These are phyloP conservation scores for Yamadazyma blattariae DNA, from an alignment of 1,139 yeast species.

Conservation along the genomic window DNA sequence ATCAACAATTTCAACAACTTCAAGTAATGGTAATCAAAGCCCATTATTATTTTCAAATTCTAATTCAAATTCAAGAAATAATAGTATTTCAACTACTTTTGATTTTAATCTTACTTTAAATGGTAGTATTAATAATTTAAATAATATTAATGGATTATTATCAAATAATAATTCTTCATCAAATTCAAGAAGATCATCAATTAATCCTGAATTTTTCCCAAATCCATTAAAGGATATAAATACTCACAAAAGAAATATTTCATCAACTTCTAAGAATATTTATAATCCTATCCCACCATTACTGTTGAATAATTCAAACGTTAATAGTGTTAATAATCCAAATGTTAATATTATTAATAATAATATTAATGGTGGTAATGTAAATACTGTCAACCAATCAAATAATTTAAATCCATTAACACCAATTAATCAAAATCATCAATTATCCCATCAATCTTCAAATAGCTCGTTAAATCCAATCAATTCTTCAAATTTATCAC, in stretches of 20 bases:
- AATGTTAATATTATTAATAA: not conserved
- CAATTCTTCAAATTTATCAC: not conserved
- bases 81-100: slow-evolving; percentile 33
- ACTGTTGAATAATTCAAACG: slow-evolving; percentile 6
- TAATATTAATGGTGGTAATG: not conserved
- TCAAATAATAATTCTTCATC: slow-evolving; percentile 26
- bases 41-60: slow-evolving; percentile 25
- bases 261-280: slow-evolving; percentile 32
- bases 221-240: slow-evolving; percentile 27
- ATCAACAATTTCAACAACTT: slow-evolving; percentile 7
- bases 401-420: slow-evolving; percentile 3
- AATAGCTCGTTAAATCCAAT: slow-evolving; percentile 1
- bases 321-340: too few species aligned
- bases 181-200: slow-evolving; percentile 35
- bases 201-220: slow-evolving; percentile 43
- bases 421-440: slow-evolving; percentile 2
- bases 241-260: slow-evolving; percentile 23
- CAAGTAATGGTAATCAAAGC: slow-evolving; percentile 10
- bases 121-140: slow-evolving; percentile 25
- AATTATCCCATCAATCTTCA: not conserved
- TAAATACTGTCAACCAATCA: not conserved
- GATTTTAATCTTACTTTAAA: slow-evolving; percentile 15
- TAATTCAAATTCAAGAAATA: slow-evolving; percentile 31
- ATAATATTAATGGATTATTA: slow-evolving; percentile 27
- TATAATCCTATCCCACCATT: slow-evolving; percentile 26